Evolutionary conservation across 495 filamentous ascomycete genomes (phyloP), one percentile per base, ranked within the genome.

Genomic region (Talaromyces borbonicus): DNA sequence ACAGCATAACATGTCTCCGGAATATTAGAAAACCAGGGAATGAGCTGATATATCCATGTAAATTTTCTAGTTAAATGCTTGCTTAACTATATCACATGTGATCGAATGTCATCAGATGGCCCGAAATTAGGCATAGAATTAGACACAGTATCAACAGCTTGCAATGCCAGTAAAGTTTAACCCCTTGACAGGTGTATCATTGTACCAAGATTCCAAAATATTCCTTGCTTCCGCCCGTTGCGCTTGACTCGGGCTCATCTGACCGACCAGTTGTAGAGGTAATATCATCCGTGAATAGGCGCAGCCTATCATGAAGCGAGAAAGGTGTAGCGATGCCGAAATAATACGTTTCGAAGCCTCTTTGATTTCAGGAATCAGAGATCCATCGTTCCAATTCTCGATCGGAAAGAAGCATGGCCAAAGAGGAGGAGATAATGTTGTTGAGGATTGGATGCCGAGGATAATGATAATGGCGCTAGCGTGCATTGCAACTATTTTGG

Each of bases 251-350:
- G 29, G 43, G 19, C 43, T 46, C 12, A 24, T 18, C 18, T 46
- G 43, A 25, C 16, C 43, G 9, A 46, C 43, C 18, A 46, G 12
- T 19, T 46, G 43, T 4, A 46, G 18, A 9, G 43, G 43, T 11
- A 35, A 11, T 11, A 35, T 36, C 30, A 46, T 46, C 6, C 43
- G 43, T 24, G 24, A 7, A 36, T 46, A 46, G 12, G 43, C 43
- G n/a, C 43, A 46, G 6, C 43, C 43, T 19, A 46, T 36, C 14
- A 31, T 22, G 30, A 46, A 36, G 20, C n/a, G 15, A 9, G 43
- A 46, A 18, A 46, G 30, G 30, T 35, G 25, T 12, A 2, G n/a
- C 16, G 43, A 27, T n/a, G 43, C 43, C 16, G 30, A 46, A 12
- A 46, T 33, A 26, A 46, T 46, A 3, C 14, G 18, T 14, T 15